These are phyloP conservation scores for Ascochyta koolunga DNA, from an alignment of 2,329 filamentous ascomycete species.

Conservation along the genomic window DNA sequence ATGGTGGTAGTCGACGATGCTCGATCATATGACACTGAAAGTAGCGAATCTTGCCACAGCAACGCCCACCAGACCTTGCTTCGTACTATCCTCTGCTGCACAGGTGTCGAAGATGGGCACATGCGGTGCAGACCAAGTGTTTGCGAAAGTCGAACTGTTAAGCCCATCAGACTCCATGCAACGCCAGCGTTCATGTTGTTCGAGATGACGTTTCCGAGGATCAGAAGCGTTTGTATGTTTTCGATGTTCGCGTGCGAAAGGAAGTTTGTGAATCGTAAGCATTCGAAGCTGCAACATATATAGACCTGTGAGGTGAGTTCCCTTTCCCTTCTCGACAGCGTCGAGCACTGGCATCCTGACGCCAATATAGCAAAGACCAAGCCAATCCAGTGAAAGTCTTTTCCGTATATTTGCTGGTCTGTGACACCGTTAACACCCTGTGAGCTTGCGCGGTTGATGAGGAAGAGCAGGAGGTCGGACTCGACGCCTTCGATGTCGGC, in stretches of 20 bases:
- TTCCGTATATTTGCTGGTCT: constrained; percentile 63
- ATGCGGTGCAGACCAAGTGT: constrained; percentile 65
- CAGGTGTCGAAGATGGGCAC: constrained; percentile 59
- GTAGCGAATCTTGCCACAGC: constrained; percentile 68
- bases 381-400: constrained; percentile 64
- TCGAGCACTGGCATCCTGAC: constrained; percentile 66
- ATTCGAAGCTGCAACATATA: constrained; percentile 69
- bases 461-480: constrained; percentile 59
- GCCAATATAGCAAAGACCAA: constrained; percentile 67
- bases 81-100: constrained; percentile 50
- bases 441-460: constrained; percentile 57
- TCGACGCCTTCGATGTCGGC: constrained; percentile 63
- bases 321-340: constrained; percentile 62
- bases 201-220: constrained; percentile 66
- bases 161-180: constrained; percentile 64
- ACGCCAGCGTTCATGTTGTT: constrained; percentile 71
- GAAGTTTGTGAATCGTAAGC: constrained; percentile 68
- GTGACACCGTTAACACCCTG: constrained; percentile 53
- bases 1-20: constrained; percentile 63
- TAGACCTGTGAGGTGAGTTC: constrained; percentile 70
- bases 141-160: constrained; percentile 66
- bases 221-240: constrained; percentile 66
- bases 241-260: constrained; percentile 66
- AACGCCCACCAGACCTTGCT: constrained; percentile 63
- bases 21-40: constrained; percentile 68